Base-by-base conservation (phyloP, 352 stramenopile species). In the Plasmopara viticola region DNA sequence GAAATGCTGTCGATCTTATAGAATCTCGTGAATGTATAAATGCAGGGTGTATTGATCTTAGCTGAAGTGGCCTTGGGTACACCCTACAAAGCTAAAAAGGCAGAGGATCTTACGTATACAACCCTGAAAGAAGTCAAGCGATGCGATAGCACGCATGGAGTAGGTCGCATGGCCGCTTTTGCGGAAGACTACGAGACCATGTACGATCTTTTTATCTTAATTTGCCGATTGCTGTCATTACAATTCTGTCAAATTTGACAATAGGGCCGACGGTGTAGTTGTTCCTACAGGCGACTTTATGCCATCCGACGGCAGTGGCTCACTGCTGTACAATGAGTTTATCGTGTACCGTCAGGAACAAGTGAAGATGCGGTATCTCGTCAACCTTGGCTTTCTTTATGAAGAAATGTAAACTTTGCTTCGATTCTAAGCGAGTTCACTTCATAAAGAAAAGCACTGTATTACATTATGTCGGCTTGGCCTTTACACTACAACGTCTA, bases 281-380 rank as follows among this genome's bases (percentile, higher is more conserved):
- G 78, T 85, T 30, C 78, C 78, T 2, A 59, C 72, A 3, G 78
- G 78, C 9, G 64, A 81, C 46, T 74, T 89, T 29, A 66, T 72
- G 53, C 70, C 74, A 5, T 68, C 70, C 4, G 65, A 74, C 15
- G 72, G 64, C 6, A 64, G 65, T 20, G 76, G 72, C 18, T 71
- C 72, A 33, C 54, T 87, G 41, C 68, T 86, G 9, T 87, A 86
- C 67, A 87, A 25, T 25, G 20, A 25, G 20, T 25, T 25, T 25
- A 25, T 25, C 3, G 20, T 25, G 20, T 25, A 25, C 20, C 20
- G 20, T 25, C 20, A 25, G 20, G 20, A 25, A 25, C 20, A 25
- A 25, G 20, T 25, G 3, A 25, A 25, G 20, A 25, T 25, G 20
- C 20, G 20, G 20, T 25, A 25, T 25, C 20, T 25, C 20, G 20